Evolutionary conservation across 1,284 basidiomycete genomes (phyloP).

Genomic region (Apiotrichum domesticum): DNA sequence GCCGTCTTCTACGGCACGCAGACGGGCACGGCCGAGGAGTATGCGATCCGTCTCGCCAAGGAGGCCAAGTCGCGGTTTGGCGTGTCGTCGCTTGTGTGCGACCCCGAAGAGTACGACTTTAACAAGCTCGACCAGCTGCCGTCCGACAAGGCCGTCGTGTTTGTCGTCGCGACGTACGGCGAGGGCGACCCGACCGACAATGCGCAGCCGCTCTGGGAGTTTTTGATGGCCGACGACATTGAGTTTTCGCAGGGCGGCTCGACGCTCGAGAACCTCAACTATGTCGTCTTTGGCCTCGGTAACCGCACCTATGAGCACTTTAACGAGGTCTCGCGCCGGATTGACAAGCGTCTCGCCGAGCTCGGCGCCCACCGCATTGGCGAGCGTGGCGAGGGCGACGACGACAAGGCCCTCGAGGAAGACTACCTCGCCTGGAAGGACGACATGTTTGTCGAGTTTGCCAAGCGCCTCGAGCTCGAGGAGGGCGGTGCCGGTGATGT

Average conservation of each 20-base stretch:
- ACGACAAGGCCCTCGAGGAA: slow-evolving; percentile 99
- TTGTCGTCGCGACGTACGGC: slow-evolving; percentile 96
- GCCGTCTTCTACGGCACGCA: slow-evolving; percentile 96
- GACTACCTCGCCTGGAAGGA: slow-evolving; percentile 99
- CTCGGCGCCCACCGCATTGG: slow-evolving; percentile 86
- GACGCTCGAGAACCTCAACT: slow-evolving; percentile 79
- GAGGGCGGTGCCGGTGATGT: slow-evolving; percentile 93
- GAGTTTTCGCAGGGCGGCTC: slow-evolving; percentile 65
- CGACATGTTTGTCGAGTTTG: slow-evolving; percentile 85
- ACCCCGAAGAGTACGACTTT: slow-evolving; percentile 96
- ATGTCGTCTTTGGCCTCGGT: slow-evolving; percentile 89
- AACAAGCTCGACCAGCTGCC: slow-evolving; percentile 89
- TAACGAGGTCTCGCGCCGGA: slow-evolving; percentile 76
- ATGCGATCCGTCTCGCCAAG: slow-evolving; percentile 85
- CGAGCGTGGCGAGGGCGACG: slow-evolving; percentile 90
- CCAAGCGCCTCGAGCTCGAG: slow-evolving; percentile 74
- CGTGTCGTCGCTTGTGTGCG: slow-evolving; percentile 84
- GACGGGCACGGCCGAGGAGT: slow-evolving; percentile 94
- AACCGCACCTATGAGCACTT: slow-evolving; percentile 96
- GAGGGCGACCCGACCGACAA: slow-evolving; percentile 99
- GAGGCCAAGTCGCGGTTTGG: slow-evolving; percentile 92
- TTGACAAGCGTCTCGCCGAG: slow-evolving; percentile 67
- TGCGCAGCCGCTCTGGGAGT: slow-evolving; percentile 90
- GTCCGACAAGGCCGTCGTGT: slow-evolving; percentile 70
- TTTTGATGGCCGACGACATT: slow-evolving; percentile 76